These are phyloP conservation scores for Batrachochytrium dendrobatidis DNA, from an alignment of 371 early-diverging fungal species.

Conservation along the genomic window DNA sequence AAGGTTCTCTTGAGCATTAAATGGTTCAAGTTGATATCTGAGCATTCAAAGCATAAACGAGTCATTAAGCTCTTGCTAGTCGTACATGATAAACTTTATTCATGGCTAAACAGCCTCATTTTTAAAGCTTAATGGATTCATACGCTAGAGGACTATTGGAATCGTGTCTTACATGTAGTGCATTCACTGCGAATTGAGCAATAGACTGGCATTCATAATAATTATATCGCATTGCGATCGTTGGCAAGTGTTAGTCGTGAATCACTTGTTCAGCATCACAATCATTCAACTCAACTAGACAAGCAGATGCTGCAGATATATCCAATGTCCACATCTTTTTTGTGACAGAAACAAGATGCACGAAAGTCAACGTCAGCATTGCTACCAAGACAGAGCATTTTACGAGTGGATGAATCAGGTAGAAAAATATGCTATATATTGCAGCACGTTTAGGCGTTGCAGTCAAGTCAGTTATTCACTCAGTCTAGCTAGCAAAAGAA, in stretches of 20 bases:
- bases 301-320: constrained; percentile 95
- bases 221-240: too few relatives aligned
- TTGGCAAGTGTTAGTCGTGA: background rate
- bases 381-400: constrained; percentile 61
- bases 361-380: constrained; percentile 85
- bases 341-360: constrained; percentile 96
- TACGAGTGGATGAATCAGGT: constrained; percentile 69
- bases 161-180: constrained; percentile 55
- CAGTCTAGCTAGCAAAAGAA: too few relatives aligned
- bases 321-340: constrained; percentile 80
- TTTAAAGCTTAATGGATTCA: too few relatives aligned
- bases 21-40: too few relatives aligned
- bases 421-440: constrained; percentile 64
- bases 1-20: too few relatives aligned
- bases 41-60: too few relatives aligned
- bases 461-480: background rate
- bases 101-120: too few relatives aligned
- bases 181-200: constrained; percentile 66
- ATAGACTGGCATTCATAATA: constrained; percentile 50
- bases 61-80: too few relatives aligned
- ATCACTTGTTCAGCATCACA: background rate
- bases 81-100: too few relatives aligned
- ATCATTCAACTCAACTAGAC: constrained; percentile 58
- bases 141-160: too few relatives aligned
- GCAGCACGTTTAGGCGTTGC: background rate